Evolutionary conservation across 2,329 filamentous ascomycete species (phyloP).

Genomic region (Eurotiales sp.): DNA sequence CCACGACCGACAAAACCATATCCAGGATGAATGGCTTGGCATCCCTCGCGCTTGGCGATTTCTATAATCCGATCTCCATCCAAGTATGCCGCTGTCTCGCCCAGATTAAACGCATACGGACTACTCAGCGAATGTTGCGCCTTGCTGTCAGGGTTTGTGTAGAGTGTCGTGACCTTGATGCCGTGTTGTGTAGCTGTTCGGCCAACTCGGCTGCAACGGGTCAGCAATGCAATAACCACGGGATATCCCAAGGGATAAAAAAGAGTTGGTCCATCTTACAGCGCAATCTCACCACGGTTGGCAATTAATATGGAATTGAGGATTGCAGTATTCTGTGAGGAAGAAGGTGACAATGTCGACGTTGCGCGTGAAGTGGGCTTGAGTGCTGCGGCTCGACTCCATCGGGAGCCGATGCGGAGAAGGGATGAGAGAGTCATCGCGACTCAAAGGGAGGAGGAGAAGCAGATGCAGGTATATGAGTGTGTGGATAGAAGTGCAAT

Average conservation of each 20-base stretch:
- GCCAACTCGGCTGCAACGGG: slow-evolving; percentile 63
- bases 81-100: slow-evolving; percentile 79
- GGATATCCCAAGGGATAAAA: no score
- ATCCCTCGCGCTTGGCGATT: slow-evolving; percentile 79
- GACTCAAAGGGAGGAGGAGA: not conserved
- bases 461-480: not conserved
- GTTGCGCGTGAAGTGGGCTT: not conserved
- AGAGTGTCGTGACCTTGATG: slow-evolving; percentile 89
- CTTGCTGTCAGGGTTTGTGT: slow-evolving; percentile 83
- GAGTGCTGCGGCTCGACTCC: slow-evolving; percentile 22
- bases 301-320: slow-evolving; percentile 83
- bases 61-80: slow-evolving; percentile 90
- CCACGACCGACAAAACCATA: slow-evolving; percentile 71
- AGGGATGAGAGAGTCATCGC: slow-evolving; percentile 36
- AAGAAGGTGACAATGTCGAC: slow-evolving; percentile 6
- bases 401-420: slow-evolving; percentile 38
- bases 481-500: no score
- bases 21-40: slow-evolving; percentile 88
- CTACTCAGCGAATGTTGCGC: slow-evolving; percentile 87
- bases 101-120: slow-evolving; percentile 78
- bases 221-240: slow-evolving; percentile 11
- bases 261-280: slow-evolving; percentile 48
- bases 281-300: slow-evolving; percentile 93
- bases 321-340: slow-evolving; percentile 20
- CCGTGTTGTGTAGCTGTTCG: slow-evolving; percentile 83